Conservation (phyloP, 495 filamentous ascomycete species). For the Beverwykella pulmonaria region DNA sequence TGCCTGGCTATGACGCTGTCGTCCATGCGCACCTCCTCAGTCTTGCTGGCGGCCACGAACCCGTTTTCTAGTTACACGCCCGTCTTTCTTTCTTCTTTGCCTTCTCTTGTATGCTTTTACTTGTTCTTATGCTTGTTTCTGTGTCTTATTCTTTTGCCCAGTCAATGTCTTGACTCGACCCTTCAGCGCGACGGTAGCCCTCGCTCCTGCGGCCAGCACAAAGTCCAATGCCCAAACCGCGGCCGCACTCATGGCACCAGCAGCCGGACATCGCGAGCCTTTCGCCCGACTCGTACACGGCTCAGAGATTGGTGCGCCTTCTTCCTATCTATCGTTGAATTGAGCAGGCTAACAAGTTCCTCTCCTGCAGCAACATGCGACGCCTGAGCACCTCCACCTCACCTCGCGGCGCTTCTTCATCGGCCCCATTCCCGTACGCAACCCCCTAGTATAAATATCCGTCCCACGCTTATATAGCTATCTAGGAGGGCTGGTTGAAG, state of each 20-base stretch:
- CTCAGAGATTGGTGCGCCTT: conserved; percentile 55
- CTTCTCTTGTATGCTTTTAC: not conserved
- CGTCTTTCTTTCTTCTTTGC: not conserved
- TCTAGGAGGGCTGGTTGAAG: conserved; percentile 64
- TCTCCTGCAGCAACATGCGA: conserved; percentile 59
- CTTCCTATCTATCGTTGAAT: not conserved
- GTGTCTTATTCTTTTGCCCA: not conserved
- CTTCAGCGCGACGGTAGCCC: not conserved
- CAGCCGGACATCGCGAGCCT: conserved; percentile 33
- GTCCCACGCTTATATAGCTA: conserved; percentile 1
- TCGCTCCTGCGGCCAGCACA: not conserved
- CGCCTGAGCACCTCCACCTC: conserved; percentile 63
- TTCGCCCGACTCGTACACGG: conserved; percentile 43
- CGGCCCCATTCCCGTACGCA: conserved; percentile 60
- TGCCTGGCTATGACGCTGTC: conserved; percentile 21
- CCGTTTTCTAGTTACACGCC: not conserved
- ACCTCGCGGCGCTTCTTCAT: conserved; percentile 68
- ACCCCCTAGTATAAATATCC: not conserved
- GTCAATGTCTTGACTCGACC: not conserved
- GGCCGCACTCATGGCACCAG: conserved; percentile 34
- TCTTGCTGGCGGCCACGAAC: not conserved
- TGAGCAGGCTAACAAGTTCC: conserved; percentile 2
- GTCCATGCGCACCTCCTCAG: not conserved
- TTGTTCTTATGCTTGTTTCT: not conserved
- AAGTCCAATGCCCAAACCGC: conserved; percentile 20